A percentile compares a stretch with the other conserved stretches of the same genome.
Evolutionary conservation across 2,329 filamentous ascomycete genomes (phyloP).

Genomic region (Chrysosporium keratinophilum): DNA sequence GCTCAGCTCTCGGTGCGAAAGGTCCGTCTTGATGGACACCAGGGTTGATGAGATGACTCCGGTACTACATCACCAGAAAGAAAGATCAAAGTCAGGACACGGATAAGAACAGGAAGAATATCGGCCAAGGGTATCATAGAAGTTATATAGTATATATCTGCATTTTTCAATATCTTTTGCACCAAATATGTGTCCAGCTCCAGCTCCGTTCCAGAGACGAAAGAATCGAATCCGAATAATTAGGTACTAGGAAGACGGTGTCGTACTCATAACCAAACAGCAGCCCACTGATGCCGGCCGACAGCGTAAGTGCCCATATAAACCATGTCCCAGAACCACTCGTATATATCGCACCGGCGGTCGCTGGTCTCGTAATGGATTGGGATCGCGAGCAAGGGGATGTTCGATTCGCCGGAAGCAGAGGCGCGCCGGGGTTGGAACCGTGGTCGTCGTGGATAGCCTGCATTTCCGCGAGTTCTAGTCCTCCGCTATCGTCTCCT

Average conservation of each 20-base stretch:
- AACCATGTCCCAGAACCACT: constrained; percentile 27
- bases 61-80: constrained; percentile 34
- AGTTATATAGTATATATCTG: neutral
- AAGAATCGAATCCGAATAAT: neutral
- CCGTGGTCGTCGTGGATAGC: constrained; percentile 5
- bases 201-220: neutral
- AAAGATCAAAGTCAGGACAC: constrained; percentile 9
- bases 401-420: constrained; percentile 21
- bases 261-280: constrained; percentile 53
- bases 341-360: neutral
- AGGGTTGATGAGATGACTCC: constrained; percentile 53
- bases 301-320: constrained; percentile 47
- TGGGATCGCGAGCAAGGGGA: constrained; percentile 4
- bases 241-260: neutral
- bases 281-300: constrained; percentile 48
- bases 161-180: neutral
- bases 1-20: constrained; percentile 41
- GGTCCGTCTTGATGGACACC: constrained; percentile 45
- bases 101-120: neutral
- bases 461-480: constrained; percentile 3
- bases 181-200: neutral
- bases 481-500: neutral
- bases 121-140: neutral
- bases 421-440: constrained; percentile 23
- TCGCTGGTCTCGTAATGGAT: neutral